A percentile compares a stretch with the other conserved stretches of the same genome.
Conservation (phyloP, 2,329 filamentous ascomycete species). For the Cercospora nicotianae region DNA sequence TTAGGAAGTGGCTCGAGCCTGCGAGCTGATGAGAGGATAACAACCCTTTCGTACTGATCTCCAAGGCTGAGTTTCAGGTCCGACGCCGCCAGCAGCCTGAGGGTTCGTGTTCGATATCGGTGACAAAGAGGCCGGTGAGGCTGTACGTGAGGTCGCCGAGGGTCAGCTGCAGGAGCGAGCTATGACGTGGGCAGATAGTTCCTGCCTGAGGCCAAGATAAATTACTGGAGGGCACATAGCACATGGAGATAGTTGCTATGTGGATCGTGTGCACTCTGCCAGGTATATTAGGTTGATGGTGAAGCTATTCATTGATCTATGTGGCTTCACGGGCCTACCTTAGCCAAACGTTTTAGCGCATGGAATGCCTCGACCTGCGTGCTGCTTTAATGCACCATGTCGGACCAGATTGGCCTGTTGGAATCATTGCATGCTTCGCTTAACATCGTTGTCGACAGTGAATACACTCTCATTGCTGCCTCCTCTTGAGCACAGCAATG, state of each 20-base stretch:
- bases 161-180: neutral
- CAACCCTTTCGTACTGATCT: neutral
- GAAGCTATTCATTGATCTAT: too few species aligned
- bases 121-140: neutral
- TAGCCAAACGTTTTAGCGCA: too few species aligned
- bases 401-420: neutral
- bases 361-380: neutral
- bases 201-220: too few species aligned
- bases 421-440: neutral
- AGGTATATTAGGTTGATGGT: too few species aligned
- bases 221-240: too few species aligned
- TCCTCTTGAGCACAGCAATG: conserved; percentile 41
- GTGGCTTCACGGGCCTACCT: too few species aligned
- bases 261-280: too few species aligned
- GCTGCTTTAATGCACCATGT: neutral
- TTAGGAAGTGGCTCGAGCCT: neutral
- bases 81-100: neutral
- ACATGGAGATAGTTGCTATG: too few species aligned
- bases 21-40: neutral
- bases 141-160: neutral
- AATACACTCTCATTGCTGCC: neutral
- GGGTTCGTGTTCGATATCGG: neutral
- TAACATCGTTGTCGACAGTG: too few species aligned
- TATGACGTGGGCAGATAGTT: too few species aligned
- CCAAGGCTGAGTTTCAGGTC: neutral